These are phyloP conservation scores for Hirschioporus abietinus DNA, from an alignment of 768 basidiomycete genomes.

Conservation along the genomic window DNA sequence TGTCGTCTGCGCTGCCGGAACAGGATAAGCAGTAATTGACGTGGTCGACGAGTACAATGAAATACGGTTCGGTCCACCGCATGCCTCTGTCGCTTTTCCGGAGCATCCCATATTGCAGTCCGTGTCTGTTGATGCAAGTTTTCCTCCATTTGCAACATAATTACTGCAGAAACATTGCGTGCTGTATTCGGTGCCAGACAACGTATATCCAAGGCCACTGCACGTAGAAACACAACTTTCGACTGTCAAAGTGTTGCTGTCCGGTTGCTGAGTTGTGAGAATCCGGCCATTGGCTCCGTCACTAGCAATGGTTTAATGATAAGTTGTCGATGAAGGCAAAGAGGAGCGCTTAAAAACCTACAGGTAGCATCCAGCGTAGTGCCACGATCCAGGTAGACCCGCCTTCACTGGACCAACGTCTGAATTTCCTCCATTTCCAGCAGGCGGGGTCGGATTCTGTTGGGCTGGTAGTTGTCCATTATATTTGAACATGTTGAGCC, in stretches of 20 bases:
- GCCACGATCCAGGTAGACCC: slow-evolving; percentile 52
- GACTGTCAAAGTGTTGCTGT: slow-evolving; percentile 44
- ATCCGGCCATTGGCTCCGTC: slow-evolving; percentile 65
- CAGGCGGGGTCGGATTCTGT: slow-evolving; percentile 15
- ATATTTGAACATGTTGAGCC: slow-evolving; percentile 64
- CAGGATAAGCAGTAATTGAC: slow-evolving; percentile 48
- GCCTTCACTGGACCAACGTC: slow-evolving; percentile 40
- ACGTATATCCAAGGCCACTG: slow-evolving; percentile 44
- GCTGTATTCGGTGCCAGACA: slow-evolving; percentile 68
- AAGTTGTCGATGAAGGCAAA: too few species aligned
- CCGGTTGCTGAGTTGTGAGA: slow-evolving; percentile 37
- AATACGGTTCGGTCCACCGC: slow-evolving; percentile 68
- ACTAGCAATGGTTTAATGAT: too few species aligned
- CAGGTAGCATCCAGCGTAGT: slow-evolving; percentile 64
- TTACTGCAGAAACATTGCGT: slow-evolving; percentile 62
- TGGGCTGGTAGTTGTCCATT: slow-evolving; percentile 49
- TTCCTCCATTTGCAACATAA: slow-evolving; percentile 56
- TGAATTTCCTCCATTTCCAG: slow-evolving; percentile 19
- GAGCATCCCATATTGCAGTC: slow-evolving; percentile 72
- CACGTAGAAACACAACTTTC: slow-evolving; percentile 61
- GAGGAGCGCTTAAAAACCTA: slow-evolving; percentile 13
- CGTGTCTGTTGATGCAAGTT: slow-evolving; percentile 32
- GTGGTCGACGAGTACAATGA: slow-evolving; percentile 58
- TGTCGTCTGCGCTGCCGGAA: slow-evolving; percentile 51
- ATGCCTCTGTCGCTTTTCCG: slow-evolving; percentile 65